Base-by-base conservation (phyloP, 306 rosid species). In the Gastrolobium villosum region DNA sequence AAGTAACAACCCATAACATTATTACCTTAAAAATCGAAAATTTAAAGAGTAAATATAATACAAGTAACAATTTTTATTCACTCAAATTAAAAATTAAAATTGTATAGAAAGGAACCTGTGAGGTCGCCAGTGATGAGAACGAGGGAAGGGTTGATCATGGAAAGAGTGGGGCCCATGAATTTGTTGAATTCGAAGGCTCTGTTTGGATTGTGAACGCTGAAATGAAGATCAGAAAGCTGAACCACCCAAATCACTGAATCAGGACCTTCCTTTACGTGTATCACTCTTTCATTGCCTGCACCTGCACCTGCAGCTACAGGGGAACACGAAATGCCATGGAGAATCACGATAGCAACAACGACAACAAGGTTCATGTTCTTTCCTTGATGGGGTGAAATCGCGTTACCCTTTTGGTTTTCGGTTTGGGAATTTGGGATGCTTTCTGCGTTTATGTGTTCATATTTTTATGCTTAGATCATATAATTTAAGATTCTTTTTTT, bases 141-240 rank as follows among this genome's bases (percentile, higher is more conserved):
- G 6, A 95, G 90, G 56, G 98, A 91, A n/a, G 99, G 99, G n/a
- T 89, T 95, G 87, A 95, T 89, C 56, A 87, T 3, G 82, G 95
- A 85, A 68, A 95, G 99, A 65, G 96, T 76, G 65, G 98, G 88
- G 1, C 81, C 96, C 3, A 92, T 88, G n/a, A 84, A 35, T 5
- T 76, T 4, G 13, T 78, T 54, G 84, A 95, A 95, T 37, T 89
- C 85, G n/a, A 50, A 49, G 14, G 97, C 98, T 86, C 99, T 79
- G 26, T 91, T 82, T 2, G 99, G 96, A 64, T 95, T 88, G 86
- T 95, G 97, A 64, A 88, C 89, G 76, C 99, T 95, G 88, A 95
- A 92, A 83, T 95, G 99, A 73, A 95, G 97, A 90, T 95, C 98
- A 49, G 99, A 92, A 43, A 95, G 91, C 88, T 95, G 99, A 88